Conservation (phyloP, 345 rosid species). For the Schrenkiella parvula region DNA sequence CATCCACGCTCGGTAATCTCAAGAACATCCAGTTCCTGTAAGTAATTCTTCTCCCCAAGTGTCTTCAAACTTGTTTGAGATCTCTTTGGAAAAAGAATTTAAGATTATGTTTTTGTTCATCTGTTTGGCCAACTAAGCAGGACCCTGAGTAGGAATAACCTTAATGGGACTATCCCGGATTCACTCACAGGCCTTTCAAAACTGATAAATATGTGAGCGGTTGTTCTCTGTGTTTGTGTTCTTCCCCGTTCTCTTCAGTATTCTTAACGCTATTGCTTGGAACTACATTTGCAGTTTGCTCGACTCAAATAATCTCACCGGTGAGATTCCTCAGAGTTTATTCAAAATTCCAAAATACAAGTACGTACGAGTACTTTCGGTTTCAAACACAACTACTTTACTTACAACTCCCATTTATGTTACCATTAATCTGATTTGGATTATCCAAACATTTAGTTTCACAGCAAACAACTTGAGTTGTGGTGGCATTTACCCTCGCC, state of each 20-base stretch:
- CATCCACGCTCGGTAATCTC: slow-evolving; percentile 74
- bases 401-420: neutral
- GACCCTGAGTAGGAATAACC: slow-evolving; percentile 80
- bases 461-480: slow-evolving; percentile 72
- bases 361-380: slow-evolving; percentile 38
- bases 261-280: neutral
- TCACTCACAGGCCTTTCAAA: slow-evolving; percentile 55
- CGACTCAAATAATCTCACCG: slow-evolving; percentile 67
- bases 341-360: slow-evolving; percentile 68
- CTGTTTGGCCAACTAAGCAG: slow-evolving; percentile 40
- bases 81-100: neutral
- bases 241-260: neutral
- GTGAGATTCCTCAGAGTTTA: slow-evolving; percentile 66
- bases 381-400: neutral
- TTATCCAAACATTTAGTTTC: slow-evolving; percentile 54
- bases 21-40: slow-evolving; percentile 82
- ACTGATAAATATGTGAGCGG: slow-evolving; percentile 75
- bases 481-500: slow-evolving; percentile 38
- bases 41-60: slow-evolving; percentile 31
- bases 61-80: neutral
- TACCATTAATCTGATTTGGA: neutral
- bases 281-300: slow-evolving; percentile 60
- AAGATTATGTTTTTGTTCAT: neutral
- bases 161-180: slow-evolving; percentile 63
- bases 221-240: neutral